Percentiles rank a stretch among this genome's conserved stretches.
These are phyloP conservation scores for Penicillium sp. DNA, from an alignment of 2,329 filamentous ascomycete species.

Conservation along the genomic window DNA sequence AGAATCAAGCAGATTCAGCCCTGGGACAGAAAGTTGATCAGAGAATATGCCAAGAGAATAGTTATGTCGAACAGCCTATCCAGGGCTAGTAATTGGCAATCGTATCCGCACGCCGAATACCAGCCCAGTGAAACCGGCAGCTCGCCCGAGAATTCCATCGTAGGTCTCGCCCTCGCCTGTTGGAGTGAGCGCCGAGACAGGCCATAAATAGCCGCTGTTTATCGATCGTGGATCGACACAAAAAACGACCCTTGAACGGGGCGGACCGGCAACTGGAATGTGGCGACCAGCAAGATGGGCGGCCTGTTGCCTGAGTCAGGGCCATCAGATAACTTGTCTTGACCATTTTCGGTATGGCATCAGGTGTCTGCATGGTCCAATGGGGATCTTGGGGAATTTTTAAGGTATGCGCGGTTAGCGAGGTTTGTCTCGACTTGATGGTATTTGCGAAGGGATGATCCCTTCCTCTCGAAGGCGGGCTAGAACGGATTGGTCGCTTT, in stretches of 20 bases:
- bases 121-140: background rate
- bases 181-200: background rate
- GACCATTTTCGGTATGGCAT: conserved; percentile 1
- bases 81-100: background rate
- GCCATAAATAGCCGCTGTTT: background rate
- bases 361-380: conserved; percentile 1
- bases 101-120: background rate
- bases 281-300: background rate
- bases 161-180: background rate
- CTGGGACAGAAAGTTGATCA: background rate
- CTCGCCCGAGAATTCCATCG: background rate
- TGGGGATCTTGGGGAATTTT: conserved; percentile 2
- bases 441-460: conserved; percentile 13
- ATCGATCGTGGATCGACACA: conserved; percentile 4
- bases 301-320: background rate
- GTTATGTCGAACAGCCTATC: background rate
- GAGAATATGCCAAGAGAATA: background rate
- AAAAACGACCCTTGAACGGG: conserved; percentile 4
- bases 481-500: conserved; percentile 4
- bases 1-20: background rate
- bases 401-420: conserved; percentile 12
- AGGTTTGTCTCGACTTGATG: background rate
- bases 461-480: conserved; percentile 2
- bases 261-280: conserved; percentile 8
- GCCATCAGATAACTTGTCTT: conserved; percentile 3